A percentile compares a stretch with the other conserved stretches of the same genome.
Conservation (phyloP, 73 alveolate genomes). For the Paramecium sonneborni region DNA sequence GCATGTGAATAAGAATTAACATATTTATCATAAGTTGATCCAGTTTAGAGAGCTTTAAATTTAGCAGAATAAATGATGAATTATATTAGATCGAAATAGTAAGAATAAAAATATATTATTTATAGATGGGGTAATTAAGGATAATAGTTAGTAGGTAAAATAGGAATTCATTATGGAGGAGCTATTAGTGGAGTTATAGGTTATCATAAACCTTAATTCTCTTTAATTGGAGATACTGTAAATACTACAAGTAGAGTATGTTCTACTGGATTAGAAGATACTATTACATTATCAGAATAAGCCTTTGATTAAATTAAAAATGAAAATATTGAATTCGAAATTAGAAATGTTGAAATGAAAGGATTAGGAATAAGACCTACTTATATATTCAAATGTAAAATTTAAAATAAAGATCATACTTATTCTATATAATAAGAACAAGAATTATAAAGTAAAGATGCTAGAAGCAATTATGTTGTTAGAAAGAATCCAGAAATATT, state of each 20-base stretch:
- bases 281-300: slow-evolving; percentile 53
- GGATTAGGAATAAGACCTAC: slow-evolving; percentile 12
- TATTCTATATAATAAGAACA: not conserved
- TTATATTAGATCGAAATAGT: not conserved
- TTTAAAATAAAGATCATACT: not conserved
- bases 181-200: slow-evolving; percentile 65
- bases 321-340: slow-evolving; percentile 4
- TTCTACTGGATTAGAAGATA: slow-evolving; percentile 61
- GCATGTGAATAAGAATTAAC: slow-evolving; percentile 55
- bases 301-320: slow-evolving; percentile 54
- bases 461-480: not conserved
- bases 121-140: not conserved
- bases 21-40: slow-evolving; percentile 44
- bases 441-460: not conserved
- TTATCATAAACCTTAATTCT: slow-evolving; percentile 59
- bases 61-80: slow-evolving; percentile 44
- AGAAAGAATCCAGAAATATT: slow-evolving; percentile 2
- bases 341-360: slow-evolving; percentile 41
- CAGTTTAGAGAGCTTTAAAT: slow-evolving; percentile 60
- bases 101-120: not conserved
- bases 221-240: slow-evolving; percentile 65
- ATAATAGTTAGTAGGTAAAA: slow-evolving; percentile 30
- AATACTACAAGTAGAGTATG: slow-evolving; percentile 64
- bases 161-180: slow-evolving; percentile 60
- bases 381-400: slow-evolving; percentile 5